phyloP scores from a whole-genome alignment of 2,329 filamentous ascomycete species.

The Exophiala sp. region DNA sequence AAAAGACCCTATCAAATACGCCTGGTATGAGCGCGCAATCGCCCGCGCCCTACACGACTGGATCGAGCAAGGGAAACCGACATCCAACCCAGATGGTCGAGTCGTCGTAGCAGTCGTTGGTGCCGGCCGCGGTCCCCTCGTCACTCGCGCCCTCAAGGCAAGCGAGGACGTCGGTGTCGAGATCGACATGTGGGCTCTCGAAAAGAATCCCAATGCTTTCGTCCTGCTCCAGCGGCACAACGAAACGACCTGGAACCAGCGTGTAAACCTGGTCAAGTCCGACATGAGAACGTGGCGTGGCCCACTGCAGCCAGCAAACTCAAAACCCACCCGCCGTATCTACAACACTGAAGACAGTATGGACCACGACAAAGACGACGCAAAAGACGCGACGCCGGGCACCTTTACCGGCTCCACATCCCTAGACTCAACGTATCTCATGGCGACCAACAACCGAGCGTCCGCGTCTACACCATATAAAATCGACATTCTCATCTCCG shows the following conservation, averaged over 20 bases:
- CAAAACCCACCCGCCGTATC: slow-evolving; percentile 22
- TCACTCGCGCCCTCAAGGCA: slow-evolving; percentile 80
- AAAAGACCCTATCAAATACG: slow-evolving; percentile 96
- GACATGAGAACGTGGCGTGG: slow-evolving; percentile 98
- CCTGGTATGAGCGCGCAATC: slow-evolving; percentile 87
- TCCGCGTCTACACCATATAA: slow-evolving; percentile 32
- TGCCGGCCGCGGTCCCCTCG: slow-evolving; percentile 85
- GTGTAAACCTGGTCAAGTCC: slow-evolving; percentile 85
- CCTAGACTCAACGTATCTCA: slow-evolving; percentile 39
- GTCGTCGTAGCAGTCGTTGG: slow-evolving; percentile 90
- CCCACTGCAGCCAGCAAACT: slow-evolving; percentile 43
- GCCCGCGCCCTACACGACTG: slow-evolving; percentile 78
- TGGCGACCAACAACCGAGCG: slow-evolving; percentile 11
- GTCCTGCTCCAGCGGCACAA: slow-evolving; percentile 89
- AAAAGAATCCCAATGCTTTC: slow-evolving; percentile 98
- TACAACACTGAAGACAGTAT: slow-evolving; percentile 23
- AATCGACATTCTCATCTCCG: slow-evolving; percentile 88
- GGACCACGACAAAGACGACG: slow-evolving; percentile 27
- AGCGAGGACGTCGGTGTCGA: slow-evolving; percentile 71
- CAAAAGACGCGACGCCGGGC: slow-evolving; percentile 39
- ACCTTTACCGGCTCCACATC: slow-evolving; percentile 45
- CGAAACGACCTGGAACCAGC: slow-evolving; percentile 70
- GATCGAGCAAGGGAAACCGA: slow-evolving; percentile 67
- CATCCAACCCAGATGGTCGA: slow-evolving; percentile 64
- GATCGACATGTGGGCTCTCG: slow-evolving; percentile 82